Evolutionary conservation across 2,329 filamentous ascomycete genomes (phyloP), one percentile per base, ranked within the genome.

Genomic region (Monosporascus sp.): DNA sequence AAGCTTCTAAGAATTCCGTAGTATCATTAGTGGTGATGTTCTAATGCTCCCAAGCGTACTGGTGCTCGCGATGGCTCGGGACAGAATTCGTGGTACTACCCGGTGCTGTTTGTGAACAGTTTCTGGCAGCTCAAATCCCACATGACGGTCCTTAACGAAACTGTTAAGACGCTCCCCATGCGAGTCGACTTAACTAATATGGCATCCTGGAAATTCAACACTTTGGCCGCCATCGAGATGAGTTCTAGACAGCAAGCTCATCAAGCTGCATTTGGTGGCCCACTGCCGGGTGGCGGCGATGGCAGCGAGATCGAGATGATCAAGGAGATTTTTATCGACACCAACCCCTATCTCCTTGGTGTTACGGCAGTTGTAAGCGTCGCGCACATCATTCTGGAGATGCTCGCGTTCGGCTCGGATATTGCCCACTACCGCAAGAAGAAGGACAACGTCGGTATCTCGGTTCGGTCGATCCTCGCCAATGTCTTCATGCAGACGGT

Each of bases 371-470:
- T 95, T 8, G 94, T 96, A 62, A 92, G 85, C 59, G 81, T 99
- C 54, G 79, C 94, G 39, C 94, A 99, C 74, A 91, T 96, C 81
- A 77, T 99, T 62, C 93, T 99, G 59, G 94, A 99, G 73, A 92
- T 89, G 66, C 82, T 99, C 36, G 94, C 94, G 2, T 99, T 99
- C 77, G 96, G 96, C 66, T 96, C 88, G 68, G 94, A 99, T 69
- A 96, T 99, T 69, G 85, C 91, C 48, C 94, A 99, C 74, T 99
- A 94, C 84, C 90, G 92, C 68, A 97, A 97, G 78, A 99, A 99
- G 87, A 99, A 99, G 79, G 95, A 97, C 75, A 94, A 96, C 54
- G 89, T 99, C 27, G 94, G 94, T 58, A 96, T 96, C 46, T 97
- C 92, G 1, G 88, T 99, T 55, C 90, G 94, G 53, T 95, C 93